A percentile compares a stretch with the other conserved stretches of the same genome.
These are phyloP conservation scores for Hortaea werneckii DNA, from an alignment of 2,329 filamentous ascomycete species.

Conservation along the genomic window DNA sequence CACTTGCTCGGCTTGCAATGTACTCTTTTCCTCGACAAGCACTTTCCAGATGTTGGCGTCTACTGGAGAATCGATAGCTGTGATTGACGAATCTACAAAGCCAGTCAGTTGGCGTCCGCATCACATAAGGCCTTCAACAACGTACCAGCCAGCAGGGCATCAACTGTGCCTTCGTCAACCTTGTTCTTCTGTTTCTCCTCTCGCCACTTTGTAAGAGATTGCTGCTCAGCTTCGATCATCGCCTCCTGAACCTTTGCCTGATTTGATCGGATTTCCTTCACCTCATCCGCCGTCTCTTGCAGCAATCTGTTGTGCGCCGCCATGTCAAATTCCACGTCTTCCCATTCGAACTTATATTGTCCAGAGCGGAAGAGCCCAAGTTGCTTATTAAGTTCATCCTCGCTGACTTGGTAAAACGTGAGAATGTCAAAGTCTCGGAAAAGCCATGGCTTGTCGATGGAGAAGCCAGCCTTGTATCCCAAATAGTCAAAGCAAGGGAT, in stretches of 20 bases:
- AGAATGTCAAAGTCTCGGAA: slow-evolving; percentile 50
- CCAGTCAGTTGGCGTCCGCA: neutral
- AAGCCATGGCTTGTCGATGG: slow-evolving; percentile 39
- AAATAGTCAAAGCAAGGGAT: slow-evolving; percentile 45
- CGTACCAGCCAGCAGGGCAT: slow-evolving; percentile 38
- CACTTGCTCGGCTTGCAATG: slow-evolving; percentile 24
- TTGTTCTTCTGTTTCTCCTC: slow-evolving; percentile 34
- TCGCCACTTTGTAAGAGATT: slow-evolving; percentile 33
- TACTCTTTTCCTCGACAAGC: slow-evolving; percentile 29
- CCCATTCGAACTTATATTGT: slow-evolving; percentile 42
- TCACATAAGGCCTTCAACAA: slow-evolving; percentile 1
- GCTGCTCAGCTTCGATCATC: slow-evolving; percentile 39
- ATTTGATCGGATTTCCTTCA: slow-evolving; percentile 33
- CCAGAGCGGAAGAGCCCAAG: slow-evolving; percentile 42
- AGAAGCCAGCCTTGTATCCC: slow-evolving; percentile 42
- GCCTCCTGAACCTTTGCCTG: slow-evolving; percentile 41
- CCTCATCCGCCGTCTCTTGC: slow-evolving; percentile 37
- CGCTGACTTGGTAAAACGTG: slow-evolving; percentile 44
- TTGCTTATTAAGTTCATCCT: slow-evolving; percentile 41
- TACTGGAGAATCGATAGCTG: slow-evolving; percentile 31
- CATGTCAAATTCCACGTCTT: slow-evolving; percentile 46
- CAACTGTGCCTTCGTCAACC: slow-evolving; percentile 40
- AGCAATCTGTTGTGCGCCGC: slow-evolving; percentile 41
- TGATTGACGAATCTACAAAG: slow-evolving; percentile 25
- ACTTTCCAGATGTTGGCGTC: slow-evolving; percentile 40